Evolutionary conservation across 768 basidiomycete genomes (phyloP), one percentile per base, ranked within the genome.

Genomic region (Trametes cingulata): DNA sequence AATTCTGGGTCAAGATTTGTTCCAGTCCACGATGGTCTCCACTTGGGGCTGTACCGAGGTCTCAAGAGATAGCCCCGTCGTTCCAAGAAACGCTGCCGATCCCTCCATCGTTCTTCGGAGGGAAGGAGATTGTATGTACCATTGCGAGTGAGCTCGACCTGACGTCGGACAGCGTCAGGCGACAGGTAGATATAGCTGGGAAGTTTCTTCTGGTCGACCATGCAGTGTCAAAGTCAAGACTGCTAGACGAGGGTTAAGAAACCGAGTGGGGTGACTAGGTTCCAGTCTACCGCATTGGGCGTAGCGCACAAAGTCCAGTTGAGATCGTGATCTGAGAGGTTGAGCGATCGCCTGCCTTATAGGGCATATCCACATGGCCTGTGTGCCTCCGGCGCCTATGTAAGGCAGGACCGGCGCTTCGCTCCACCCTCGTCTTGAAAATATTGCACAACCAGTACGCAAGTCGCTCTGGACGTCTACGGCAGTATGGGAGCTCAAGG

Each of bases 1-100:
- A 56, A 61, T 1, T 10, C 14, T 1, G 61, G 62, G 19, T 56
- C 22, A 2, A 49, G 33, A 7, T 52, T 58, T 9, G 64, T 67
- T 1, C 58, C 62, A 12, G 52, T 6, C 68, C 68, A 69, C 1
- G 65, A 67, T 2, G 68, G 68, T 2, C 8, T 29, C 68, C 68
- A 69, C 22, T 54, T 29, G 6, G 62, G 58, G 12, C 35, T 40
- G 29, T 67, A 65, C 1, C 66, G 53, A 22, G 60, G 54, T 12
- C 66, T 37, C n/a, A 67, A 39, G 2, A 19, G n/a, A 27, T 65
- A 67, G 0, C 65, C 63, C 2, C 33, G 10, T 3, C 39, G 14
- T 0, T 22, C 1, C 15, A 67, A 42, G 24, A 25, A 64, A 12
- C 8, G 22, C 17, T 67, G 42, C 0, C 63, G 60, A 2, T 58